Percentiles rank a stretch among this genome's conserved stretches.
phyloP scores from a whole-genome alignment of 345 rosid genomes.

The Sonneratia caseolaris region DNA sequence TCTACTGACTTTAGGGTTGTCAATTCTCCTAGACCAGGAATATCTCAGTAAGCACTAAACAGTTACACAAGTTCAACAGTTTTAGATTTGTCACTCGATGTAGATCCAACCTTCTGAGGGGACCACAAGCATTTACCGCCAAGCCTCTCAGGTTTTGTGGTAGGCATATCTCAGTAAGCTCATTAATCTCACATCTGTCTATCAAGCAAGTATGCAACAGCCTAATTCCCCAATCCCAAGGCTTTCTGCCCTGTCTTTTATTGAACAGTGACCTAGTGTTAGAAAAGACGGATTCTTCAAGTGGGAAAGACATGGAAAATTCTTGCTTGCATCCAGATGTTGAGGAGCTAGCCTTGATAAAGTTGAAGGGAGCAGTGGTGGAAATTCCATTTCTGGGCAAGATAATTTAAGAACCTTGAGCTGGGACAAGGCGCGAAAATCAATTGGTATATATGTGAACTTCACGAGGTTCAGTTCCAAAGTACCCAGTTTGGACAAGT shows the following conservation, averaged over 20 bases:
- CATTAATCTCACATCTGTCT: neutral
- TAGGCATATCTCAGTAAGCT: neutral
- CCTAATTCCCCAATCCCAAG: neutral
- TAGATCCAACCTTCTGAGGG: neutral
- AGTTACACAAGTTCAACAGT: neutral
- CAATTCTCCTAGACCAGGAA: conserved; percentile 3
- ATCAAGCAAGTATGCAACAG: neutral
- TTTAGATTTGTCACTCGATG: neutral
- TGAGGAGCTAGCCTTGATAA: neutral
- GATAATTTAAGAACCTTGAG: conserved; percentile 2
- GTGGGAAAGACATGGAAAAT: neutral
- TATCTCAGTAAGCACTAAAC: neutral
- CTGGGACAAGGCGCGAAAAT: neutral
- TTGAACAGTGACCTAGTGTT: neutral
- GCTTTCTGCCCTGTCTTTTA: neutral
- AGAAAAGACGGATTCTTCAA: neutral
- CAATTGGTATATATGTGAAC: neutral
- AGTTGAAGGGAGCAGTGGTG: neutral
- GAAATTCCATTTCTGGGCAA: neutral
- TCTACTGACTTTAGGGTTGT: neutral
- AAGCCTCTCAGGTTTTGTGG: neutral
- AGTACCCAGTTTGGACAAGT: neutral
- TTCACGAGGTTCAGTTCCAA: neutral
- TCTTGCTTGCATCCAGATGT: neutral
- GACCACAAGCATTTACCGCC: neutral